Evolutionary conservation across 2,329 filamentous ascomycete genomes (phyloP).

Genomic region (Myriosclerotinia scirpicola): DNA sequence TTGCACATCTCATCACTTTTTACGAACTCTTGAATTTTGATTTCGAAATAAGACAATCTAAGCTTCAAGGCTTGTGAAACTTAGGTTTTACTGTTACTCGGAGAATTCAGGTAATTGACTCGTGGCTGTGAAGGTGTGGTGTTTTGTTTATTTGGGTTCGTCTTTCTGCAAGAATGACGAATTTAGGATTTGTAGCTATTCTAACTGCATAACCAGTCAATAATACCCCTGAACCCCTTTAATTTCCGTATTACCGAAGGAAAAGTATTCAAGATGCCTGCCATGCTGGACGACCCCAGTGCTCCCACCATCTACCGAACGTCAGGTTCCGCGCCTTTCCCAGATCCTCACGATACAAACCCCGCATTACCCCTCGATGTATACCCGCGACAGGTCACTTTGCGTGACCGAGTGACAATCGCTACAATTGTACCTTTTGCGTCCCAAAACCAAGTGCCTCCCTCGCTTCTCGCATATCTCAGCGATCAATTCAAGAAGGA

Average conservation of each 20-base stretch:
- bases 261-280: constrained; percentile 50
- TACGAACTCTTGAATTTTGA: neutral
- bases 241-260: constrained; percentile 10
- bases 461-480: constrained; percentile 61
- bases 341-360: constrained; percentile 50
- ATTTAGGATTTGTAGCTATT: neutral
- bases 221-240: constrained; percentile 17
- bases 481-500: constrained; percentile 68
- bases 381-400: constrained; percentile 59
- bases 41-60: constrained; percentile 4
- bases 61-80: neutral
- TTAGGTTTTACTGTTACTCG: constrained; percentile 3
- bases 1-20: constrained; percentile 23
- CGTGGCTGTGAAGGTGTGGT: neutral
- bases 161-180: neutral
- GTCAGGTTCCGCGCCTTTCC: constrained; percentile 54
- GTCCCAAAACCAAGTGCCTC: constrained; percentile 59
- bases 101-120: neutral
- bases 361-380: constrained; percentile 48
- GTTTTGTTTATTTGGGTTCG: neutral
- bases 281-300: constrained; percentile 61
- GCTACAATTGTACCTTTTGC: constrained; percentile 69
- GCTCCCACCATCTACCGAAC: constrained; percentile 55
- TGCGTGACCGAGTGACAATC: constrained; percentile 65
- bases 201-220: constrained; percentile 9